Percentiles rank a stretch among this genome's conserved stretches.
phyloP scores from a whole-genome alignment of 345 rosid species.

The Linum trigynum region DNA sequence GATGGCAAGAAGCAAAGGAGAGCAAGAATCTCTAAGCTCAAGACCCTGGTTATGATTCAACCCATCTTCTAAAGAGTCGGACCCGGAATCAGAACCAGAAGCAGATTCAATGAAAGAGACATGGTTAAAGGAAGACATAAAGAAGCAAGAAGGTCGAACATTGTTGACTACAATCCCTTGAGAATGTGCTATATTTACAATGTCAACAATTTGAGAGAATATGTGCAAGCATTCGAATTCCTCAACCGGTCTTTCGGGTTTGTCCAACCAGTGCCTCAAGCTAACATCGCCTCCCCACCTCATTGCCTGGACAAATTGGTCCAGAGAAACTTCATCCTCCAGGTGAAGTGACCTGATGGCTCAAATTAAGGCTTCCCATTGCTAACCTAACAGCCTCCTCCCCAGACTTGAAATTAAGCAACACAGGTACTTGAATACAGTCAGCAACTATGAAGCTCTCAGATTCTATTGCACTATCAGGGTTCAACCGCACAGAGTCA shows the following conservation, averaged over 20 bases:
- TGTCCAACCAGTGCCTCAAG: constrained; percentile 94
- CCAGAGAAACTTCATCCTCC: no score
- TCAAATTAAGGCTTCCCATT: no score
- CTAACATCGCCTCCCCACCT: constrained; percentile 89
- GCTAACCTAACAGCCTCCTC: no score
- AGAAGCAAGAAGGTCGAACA: constrained; percentile 90
- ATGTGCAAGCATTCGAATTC: constrained; percentile 79
- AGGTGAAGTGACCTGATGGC: no score
- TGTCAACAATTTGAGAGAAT: constrained; percentile 85
- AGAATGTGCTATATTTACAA: constrained; percentile 76
- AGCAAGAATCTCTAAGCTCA: constrained; percentile 32
- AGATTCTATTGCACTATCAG: no score
- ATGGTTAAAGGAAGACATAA: constrained; percentile 81
- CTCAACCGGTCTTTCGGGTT: constrained; percentile 60
- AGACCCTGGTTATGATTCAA: constrained; percentile 35
- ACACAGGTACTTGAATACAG: no score
- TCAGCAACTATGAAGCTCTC: no score
- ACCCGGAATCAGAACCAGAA: constrained; percentile 91
- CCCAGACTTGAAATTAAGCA: no score
- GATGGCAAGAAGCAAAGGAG: constrained; percentile 35
- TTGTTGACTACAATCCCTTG: constrained; percentile 86
- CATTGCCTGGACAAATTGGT: constrained; percentile 14
- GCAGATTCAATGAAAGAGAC: constrained; percentile 94
- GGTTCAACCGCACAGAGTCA: constrained; percentile 34
- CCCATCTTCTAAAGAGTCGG: constrained; percentile 76